Evolutionary conservation across 805 yeast genomes (phyloP).

Genomic region (Millerozyma acaciae): DNA sequence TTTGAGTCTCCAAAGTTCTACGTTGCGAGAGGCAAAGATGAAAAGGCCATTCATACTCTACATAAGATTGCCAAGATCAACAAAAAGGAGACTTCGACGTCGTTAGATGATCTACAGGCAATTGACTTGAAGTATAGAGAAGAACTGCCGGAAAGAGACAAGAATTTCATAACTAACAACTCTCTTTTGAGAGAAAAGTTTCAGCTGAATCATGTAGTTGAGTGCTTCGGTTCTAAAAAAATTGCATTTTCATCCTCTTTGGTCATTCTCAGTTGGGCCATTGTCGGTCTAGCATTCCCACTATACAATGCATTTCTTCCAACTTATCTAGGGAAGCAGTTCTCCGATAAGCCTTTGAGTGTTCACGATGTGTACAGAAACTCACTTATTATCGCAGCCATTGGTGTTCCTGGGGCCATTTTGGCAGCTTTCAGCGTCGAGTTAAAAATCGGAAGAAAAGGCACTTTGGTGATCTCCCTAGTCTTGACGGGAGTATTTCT

Average conservation of each 20-base stretch:
- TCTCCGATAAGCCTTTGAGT: conserved; percentile 23
- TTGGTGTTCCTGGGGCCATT: conserved; percentile 32
- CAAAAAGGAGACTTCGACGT: conserved; percentile 35
- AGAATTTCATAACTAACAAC: no score
- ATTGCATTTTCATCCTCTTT: conserved; percentile 44
- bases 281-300: conserved; percentile 58
- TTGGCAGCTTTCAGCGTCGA: conserved; percentile 32
- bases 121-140: conserved; percentile 31
- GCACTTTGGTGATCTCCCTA: conserved; percentile 51
- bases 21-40: conserved; percentile 50
- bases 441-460: conserved; percentile 49
- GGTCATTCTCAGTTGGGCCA: conserved; percentile 48
- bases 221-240: conserved; percentile 44
- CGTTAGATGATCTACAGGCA: conserved; percentile 38
- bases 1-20: conserved; percentile 57
- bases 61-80: conserved; percentile 46
- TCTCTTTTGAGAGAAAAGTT: conserved; percentile 14
- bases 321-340: conserved; percentile 42
- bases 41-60: conserved; percentile 42
- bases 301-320: conserved; percentile 54
- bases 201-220: conserved; percentile 35
- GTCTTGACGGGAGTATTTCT: conserved; percentile 53
- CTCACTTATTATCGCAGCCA: conserved; percentile 26
- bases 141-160: conserved; percentile 6
- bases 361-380: conserved; percentile 31